phyloP scores from a whole-genome alignment of 164 flowering plant species.

The Cinnamomum micranthum region DNA sequence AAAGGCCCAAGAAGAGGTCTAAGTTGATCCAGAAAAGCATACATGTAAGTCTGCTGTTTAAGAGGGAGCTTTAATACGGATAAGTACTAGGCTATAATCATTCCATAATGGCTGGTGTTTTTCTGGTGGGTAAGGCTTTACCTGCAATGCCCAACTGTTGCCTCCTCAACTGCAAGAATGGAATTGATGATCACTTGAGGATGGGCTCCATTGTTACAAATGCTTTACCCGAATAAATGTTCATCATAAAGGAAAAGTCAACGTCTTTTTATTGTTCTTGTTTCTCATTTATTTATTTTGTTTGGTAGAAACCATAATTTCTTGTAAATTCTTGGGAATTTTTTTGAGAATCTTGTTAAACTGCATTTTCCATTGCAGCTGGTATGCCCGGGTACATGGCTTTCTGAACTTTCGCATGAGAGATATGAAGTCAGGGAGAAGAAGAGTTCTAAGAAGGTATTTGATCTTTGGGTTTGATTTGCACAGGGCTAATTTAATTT shows the following conservation, averaged over 20 bases:
- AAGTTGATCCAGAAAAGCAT: constrained; percentile 15
- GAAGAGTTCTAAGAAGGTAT: constrained; percentile 83
- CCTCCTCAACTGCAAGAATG: too few species aligned
- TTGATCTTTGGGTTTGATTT: background rate
- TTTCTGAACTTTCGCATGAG: constrained; percentile 82
- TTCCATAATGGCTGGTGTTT: too few species aligned
- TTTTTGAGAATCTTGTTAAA: background rate
- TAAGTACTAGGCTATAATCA: too few species aligned
- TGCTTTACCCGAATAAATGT: background rate
- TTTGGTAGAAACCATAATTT: background rate
- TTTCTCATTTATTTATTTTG: background rate
- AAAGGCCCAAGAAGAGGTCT: constrained; percentile 20
- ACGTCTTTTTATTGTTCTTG: background rate
- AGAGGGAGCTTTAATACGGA: too few species aligned
- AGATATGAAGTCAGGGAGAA: constrained; percentile 91
- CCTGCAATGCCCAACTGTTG: too few species aligned
- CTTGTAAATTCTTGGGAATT: background rate
- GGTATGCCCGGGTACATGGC: constrained; percentile 87
- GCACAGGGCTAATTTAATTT: background rate
- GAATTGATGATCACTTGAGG: too few species aligned
- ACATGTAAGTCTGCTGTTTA: constrained; percentile 5
- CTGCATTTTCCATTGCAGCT: constrained; percentile 33
- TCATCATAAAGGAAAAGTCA: background rate
- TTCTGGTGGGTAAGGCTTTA: too few species aligned
- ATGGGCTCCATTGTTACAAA: background rate